Evolutionary conservation across 2,329 filamentous ascomycete genomes (phyloP), one percentile per base, ranked within the genome.

Genomic region (Pseudogymnoascus sp.): DNA sequence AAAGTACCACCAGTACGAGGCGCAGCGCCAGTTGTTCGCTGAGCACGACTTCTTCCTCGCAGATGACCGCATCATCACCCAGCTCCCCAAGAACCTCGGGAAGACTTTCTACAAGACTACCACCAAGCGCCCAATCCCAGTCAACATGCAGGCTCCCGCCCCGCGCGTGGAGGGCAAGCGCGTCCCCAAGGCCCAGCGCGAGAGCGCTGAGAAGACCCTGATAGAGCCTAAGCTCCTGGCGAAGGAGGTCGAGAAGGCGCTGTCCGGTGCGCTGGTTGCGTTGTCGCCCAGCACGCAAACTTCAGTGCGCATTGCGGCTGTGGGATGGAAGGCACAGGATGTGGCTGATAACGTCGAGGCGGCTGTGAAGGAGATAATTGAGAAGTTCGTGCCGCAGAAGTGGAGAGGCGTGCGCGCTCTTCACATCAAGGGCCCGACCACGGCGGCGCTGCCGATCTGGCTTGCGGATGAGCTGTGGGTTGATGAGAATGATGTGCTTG

Each of bases 41-140:
- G 91, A 96, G 75, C 91, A 97, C 76, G 94, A 97, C 74, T 79
- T 97, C 63, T 97, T 99, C 79, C 82, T 99, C 63, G 93, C 90
- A 61, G 94, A 99, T 74, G 90, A 96, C 72, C 83, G 94, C 59
- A 89, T 99, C 70, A 80, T 87, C 72, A 87, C 83, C 73, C 78
- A 81, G 28, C 82, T 97, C 65, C 91, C 92, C 63, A 83, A 84
- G 67, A 80, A 87, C 2, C 85, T 99, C 11, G 94, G 93, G 70
- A 97, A 96, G 79, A 88, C 88, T 1, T 97, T 99, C 76, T 97
- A 94, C 83, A 89, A 92, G 79, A 82, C 79, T 63, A 90, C 88
- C 2, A 77, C 78, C 67, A 97, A 97, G 82, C 84, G 93, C 40
- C 94, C 94, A 8, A 86, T 99, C 64, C 92, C 94, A 25, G 84